Evolutionary conservation across 306 rosid species (phyloP).

Genomic region (Pterocarpus santalinus): DNA sequence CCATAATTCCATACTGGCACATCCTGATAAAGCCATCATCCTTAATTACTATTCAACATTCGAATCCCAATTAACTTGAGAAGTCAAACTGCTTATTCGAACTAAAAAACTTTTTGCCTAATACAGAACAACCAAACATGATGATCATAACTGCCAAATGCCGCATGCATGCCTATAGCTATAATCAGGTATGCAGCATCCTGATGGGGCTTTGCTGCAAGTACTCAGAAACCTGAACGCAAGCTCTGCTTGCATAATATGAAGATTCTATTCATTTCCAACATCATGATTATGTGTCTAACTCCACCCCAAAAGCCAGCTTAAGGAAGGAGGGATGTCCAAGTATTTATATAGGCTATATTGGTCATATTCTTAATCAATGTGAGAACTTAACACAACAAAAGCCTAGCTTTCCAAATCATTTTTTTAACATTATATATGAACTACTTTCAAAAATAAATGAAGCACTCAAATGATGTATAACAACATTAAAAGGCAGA

Average conservation of each 20-base stretch:
- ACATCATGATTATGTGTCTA: too few species aligned
- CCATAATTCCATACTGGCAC: slow-evolving; percentile 4
- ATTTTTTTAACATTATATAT: not conserved
- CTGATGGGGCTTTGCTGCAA: not conserved
- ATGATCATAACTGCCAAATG: not conserved
- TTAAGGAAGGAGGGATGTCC: too few species aligned
- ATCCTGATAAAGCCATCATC: not conserved
- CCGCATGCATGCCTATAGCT: not conserved
- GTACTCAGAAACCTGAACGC: slow-evolving; percentile 22
- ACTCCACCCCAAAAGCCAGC: too few species aligned
- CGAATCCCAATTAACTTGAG: not conserved
- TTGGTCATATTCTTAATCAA: too few species aligned
- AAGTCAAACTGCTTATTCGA: slow-evolving; percentile 16
- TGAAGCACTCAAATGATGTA: slow-evolving; percentile 10
- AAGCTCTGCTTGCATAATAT: not conserved
- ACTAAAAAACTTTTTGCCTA: not conserved
- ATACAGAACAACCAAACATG: not conserved
- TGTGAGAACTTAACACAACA: too few species aligned
- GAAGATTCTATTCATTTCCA: not conserved
- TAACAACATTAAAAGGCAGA: slow-evolving; percentile 5
- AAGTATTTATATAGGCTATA: too few species aligned
- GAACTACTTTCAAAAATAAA: slow-evolving; percentile 18
- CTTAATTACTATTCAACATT: slow-evolving; percentile 23
- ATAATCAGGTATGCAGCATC: slow-evolving; percentile 2
- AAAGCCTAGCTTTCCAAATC: not conserved